Conservation (phyloP, 1,284 basidiomycete species). For the Stereum hirsutum region DNA sequence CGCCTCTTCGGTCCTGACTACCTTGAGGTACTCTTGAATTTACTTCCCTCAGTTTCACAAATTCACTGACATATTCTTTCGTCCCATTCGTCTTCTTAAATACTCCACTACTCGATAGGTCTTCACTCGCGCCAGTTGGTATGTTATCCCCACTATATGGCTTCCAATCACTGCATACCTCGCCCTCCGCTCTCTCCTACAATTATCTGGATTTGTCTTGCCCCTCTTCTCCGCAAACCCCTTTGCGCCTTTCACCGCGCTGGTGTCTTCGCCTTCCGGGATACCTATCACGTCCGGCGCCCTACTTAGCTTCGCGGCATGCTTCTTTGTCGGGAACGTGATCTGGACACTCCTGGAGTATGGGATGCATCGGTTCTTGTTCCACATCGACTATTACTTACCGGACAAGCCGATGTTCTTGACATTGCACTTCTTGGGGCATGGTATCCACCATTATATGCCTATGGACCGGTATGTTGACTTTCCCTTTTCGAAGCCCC, state of each 20-base stretch:
- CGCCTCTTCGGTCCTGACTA: slow-evolving; percentile 79
- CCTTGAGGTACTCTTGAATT: slow-evolving; percentile 66
- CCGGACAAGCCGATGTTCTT: slow-evolving; percentile 81
- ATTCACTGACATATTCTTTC: not conserved
- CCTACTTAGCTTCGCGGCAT: no score
- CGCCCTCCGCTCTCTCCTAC: slow-evolving; percentile 71
- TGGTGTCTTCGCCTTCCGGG: slow-evolving; percentile 34
- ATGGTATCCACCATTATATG: slow-evolving; percentile 96
- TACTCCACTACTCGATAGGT: no score
- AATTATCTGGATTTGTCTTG: slow-evolving; percentile 67
- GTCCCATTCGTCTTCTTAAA: no score
- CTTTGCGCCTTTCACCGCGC: slow-evolving; percentile 38
- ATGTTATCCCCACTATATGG: slow-evolving; percentile 90
- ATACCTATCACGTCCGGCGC: slow-evolving; percentile 45
- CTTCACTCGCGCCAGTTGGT: slow-evolving; percentile 90
- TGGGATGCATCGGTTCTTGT: slow-evolving; percentile 92
- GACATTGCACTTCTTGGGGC: slow-evolving; percentile 87
- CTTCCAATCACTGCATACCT: slow-evolving; percentile 81
- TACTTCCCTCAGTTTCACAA: no score
- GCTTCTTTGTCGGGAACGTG: slow-evolving; percentile 77
- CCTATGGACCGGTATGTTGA: slow-evolving; percentile 81
- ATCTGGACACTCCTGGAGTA: slow-evolving; percentile 98
- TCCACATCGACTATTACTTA: slow-evolving; percentile 89
- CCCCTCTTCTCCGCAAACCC: slow-evolving; percentile 49
- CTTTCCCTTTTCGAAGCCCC: no score